Evolutionary conservation across 192 early-diverging fungal species (phyloP), one percentile per base, ranked within the genome.

Genomic region (Coemansia interrupta): DNA sequence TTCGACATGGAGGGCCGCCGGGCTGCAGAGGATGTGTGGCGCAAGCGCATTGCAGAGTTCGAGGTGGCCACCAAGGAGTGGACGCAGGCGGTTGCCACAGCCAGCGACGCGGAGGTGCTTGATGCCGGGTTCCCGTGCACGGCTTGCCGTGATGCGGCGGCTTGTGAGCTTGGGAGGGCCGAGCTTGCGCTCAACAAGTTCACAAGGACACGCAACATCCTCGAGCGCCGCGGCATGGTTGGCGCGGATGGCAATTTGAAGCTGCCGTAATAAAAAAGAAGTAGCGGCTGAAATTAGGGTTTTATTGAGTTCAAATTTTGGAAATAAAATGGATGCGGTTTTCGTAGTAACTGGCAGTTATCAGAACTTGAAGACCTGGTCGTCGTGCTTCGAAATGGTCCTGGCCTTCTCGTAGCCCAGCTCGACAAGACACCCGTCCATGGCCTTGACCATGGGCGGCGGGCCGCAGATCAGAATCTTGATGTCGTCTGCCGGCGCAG

Each of bases 401-500:
- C 83, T 81, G 59, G 88, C 73, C 65, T 90, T 87, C 28, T 86
- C 84, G 64, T 87, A 94, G 44, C 93, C 93, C 24, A 93, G 80
- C 26, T 89, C 85, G 44, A 80, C 82, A 47, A 85, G 81, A 57
- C 80, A 49, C 53, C 73, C 83, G 58, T 82, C 75, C 91, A 95
- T 90, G 58, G 87, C 90, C 60, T 84, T 83, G 73, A 91, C 74
- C 88, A 96, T 94, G 4, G 93, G 93, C 43, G 86, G 88, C 23
- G 93, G 92, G 32, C 95, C 95, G 70, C 95, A 95, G 15, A 97
- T 66, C 28, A 97, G 80, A 40, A 97, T 77, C 83, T 95, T 95
- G 77, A 90, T 80, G 61, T 92, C 87, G 30, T 81, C 52, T 19
- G 91, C 87, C 15, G 90, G 89, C 13, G 64, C 72, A 15, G 93